Percentiles rank a stretch among this genome's conserved stretches.
Conservation (phyloP, 257 asterid species). For the Przewalskia tangutica region DNA sequence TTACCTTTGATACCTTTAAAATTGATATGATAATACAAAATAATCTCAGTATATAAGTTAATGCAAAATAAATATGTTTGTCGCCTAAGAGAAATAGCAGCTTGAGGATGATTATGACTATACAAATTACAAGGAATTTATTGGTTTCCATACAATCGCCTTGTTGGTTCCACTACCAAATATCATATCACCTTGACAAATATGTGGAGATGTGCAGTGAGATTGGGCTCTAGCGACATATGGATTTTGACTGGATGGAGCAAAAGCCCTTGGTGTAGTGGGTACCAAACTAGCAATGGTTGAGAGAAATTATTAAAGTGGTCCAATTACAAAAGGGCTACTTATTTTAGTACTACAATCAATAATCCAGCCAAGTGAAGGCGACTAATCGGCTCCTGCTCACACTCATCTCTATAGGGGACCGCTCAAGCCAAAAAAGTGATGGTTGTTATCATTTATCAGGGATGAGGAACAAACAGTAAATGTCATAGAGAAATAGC, state of each 20-base stretch:
- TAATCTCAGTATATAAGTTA: too few species aligned
- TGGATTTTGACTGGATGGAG: not conserved
- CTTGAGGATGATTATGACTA: not conserved
- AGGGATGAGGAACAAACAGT: not conserved
- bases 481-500: not conserved
- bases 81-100: not conserved
- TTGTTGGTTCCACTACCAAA: not conserved
- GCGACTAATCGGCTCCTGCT: not conserved
- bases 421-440: not conserved
- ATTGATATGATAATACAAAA: too few species aligned
- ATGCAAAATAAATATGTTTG: too few species aligned
- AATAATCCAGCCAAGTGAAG: not conserved
- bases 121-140: not conserved
- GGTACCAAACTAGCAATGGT: not conserved
- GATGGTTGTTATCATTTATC: not conserved
- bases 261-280: not conserved
- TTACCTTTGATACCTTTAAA: too few species aligned
- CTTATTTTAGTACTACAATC: not conserved
- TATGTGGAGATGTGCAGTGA: not conserved
- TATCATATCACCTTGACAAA: not conserved
- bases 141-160: not conserved
- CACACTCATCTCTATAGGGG: not conserved
- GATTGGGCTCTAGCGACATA: not conserved
- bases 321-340: not conserved
- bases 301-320: not conserved